Evolutionary conservation across 768 basidiomycete species (phyloP).

Genomic region (Suillus sp.): DNA sequence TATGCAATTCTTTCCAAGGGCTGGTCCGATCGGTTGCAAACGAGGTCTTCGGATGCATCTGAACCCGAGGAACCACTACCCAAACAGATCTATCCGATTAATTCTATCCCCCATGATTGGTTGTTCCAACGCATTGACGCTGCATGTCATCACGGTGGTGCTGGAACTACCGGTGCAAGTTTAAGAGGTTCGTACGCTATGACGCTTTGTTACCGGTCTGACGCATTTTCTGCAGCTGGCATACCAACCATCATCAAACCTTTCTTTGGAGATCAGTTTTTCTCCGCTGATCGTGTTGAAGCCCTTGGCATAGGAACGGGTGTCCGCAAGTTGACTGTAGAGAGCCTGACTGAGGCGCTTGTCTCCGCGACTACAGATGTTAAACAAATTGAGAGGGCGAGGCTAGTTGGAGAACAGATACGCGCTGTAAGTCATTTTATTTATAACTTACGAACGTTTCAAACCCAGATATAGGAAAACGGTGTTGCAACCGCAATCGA

Average conservation of each 20-base stretch:
- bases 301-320: slow-evolving; percentile 89
- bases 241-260: slow-evolving; percentile 96
- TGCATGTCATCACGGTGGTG: slow-evolving; percentile 98
- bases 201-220: neutral
- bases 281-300: slow-evolving; percentile 98
- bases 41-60: slow-evolving; percentile 57
- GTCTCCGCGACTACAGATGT: slow-evolving; percentile 79
- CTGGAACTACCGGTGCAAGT: slow-evolving; percentile 95
- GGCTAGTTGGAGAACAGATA: slow-evolving; percentile 83
- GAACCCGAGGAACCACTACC: slow-evolving; percentile 74
- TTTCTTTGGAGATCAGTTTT: slow-evolving; percentile 98
- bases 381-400: slow-evolving; percentile 88
- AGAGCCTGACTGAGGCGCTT: slow-evolving; percentile 77
- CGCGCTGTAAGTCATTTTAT: slow-evolving; percentile 55
- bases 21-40: slow-evolving; percentile 89
- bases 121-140: slow-evolving; percentile 91
- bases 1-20: slow-evolving; percentile 95
- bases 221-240: slow-evolving; percentile 55
- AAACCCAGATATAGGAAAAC: slow-evolving; percentile 66
- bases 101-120: slow-evolving; percentile 95
- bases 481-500: slow-evolving; percentile 95
- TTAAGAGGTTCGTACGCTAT: slow-evolving; percentile 64
- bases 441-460: neutral
- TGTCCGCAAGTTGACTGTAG: slow-evolving; percentile 85
- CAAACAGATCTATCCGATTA: slow-evolving; percentile 78